phyloP scores from a whole-genome alignment of 2,329 filamentous ascomycete genomes.

The Talaromyces amestolkiae region DNA sequence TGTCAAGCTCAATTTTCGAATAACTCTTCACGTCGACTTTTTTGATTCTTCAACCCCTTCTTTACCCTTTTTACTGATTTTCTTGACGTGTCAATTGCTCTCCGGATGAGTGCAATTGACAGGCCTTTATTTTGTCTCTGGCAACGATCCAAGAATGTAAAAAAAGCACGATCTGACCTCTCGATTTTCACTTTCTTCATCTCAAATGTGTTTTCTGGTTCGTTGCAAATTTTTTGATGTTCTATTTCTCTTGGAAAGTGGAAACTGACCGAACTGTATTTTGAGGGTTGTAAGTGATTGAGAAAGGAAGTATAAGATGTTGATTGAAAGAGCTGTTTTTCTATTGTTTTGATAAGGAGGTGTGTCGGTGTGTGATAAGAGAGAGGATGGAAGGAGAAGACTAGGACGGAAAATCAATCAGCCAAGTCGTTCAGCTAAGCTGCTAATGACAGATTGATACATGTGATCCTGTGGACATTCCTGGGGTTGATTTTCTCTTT shows the following conservation, averaged over 20 bases:
- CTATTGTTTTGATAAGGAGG: background rate
- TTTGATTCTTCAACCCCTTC: background rate
- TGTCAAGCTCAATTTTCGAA: constrained; percentile 14
- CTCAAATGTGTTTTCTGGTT: background rate
- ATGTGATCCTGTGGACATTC: background rate
- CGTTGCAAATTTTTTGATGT: constrained; percentile 1
- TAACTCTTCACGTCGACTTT: constrained; percentile 9
- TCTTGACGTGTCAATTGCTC: background rate
- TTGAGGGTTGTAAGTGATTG: constrained; percentile 7
- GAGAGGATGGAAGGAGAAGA: background rate
- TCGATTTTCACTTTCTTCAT: background rate
- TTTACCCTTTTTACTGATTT: background rate
- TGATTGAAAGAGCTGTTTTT: background rate
- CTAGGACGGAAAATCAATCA: background rate
- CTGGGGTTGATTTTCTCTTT: background rate
- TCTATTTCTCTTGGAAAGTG: background rate
- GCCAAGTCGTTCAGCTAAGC: too few relatives aligned
- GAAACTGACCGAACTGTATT: constrained; percentile 7
- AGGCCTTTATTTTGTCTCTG: constrained; percentile 3
- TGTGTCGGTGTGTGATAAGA: background rate
- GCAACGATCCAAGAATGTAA: constrained; percentile 9
- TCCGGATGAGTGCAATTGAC: background rate
- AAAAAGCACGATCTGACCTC: constrained; percentile 7
- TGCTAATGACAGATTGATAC: too few relatives aligned
- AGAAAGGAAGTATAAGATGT: constrained; percentile 1